phyloP scores from a whole-genome alignment of 352 stramenopile species.

The Globisporangium middletonii region DNA sequence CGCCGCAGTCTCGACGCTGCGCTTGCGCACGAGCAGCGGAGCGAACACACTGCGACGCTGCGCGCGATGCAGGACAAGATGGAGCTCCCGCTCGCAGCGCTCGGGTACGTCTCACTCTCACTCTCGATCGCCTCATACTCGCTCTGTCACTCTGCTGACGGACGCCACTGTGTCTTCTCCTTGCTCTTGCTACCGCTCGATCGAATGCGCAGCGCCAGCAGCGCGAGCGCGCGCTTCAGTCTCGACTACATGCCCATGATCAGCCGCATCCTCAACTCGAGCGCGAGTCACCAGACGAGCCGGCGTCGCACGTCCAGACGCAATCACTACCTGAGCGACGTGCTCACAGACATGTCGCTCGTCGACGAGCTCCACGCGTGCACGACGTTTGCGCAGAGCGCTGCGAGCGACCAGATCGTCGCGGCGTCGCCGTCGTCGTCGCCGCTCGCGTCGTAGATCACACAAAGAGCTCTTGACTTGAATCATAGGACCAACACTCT shows the following conservation, averaged over 20 bases:
- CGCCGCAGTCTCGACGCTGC: conserved; percentile 26
- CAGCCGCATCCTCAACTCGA: conserved; percentile 38
- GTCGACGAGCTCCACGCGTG: conserved; percentile 55
- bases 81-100: conserved; percentile 30
- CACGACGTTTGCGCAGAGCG: conserved; percentile 25
- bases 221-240: conserved; percentile 32
- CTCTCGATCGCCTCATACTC: conserved; percentile 10
- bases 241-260: conserved; percentile 76
- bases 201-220: conserved; percentile 9
- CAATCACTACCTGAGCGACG: conserved; percentile 71
- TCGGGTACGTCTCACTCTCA: conserved; percentile 27
- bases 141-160: no score
- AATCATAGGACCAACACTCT: no score
- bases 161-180: no score
- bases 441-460: conserved; percentile 12
- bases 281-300: conserved; percentile 42
- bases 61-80: conserved; percentile 31
- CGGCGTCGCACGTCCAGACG: conserved; percentile 57
- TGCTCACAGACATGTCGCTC: conserved; percentile 64
- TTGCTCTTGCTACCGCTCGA: neutral
- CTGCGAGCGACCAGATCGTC: conserved; percentile 44
- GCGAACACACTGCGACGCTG: neutral
- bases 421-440: conserved; percentile 35
- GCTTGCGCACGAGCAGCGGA: conserved; percentile 15
- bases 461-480: neutral